Evolutionary conservation across 345 rosid species (phyloP).

Genomic region (Camelina sativa): DNA sequence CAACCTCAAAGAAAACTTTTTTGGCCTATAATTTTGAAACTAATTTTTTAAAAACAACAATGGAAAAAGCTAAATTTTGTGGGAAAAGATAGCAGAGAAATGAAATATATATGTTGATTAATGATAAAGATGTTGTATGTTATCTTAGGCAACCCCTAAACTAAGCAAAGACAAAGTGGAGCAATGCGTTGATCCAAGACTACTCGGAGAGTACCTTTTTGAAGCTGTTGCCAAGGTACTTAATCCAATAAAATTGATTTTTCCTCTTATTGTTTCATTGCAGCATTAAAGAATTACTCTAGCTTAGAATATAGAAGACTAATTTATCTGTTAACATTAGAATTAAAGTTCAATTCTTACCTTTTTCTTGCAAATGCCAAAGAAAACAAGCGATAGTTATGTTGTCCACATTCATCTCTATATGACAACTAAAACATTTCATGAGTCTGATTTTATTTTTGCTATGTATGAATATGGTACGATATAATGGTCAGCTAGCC

Average conservation of each 20-base stretch:
- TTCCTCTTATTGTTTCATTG: neutral
- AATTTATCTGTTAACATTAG: too few species aligned
- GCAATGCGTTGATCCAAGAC: constrained; percentile 69
- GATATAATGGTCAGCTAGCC: too few species aligned
- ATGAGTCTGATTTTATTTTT: too few species aligned
- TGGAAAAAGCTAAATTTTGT: neutral
- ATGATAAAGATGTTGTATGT: neutral
- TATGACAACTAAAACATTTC: too few species aligned
- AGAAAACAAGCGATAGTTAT: too few species aligned
- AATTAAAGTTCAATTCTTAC: too few species aligned
- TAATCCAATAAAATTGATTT: too few species aligned
- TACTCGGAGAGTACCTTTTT: constrained; percentile 63
- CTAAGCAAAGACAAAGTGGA: constrained; percentile 74
- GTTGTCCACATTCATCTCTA: too few species aligned
- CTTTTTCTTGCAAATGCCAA: too few species aligned
- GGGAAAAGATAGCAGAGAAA: neutral
- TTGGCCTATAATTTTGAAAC: neutral
- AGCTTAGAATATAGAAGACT: neutral
- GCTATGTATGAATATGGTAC: too few species aligned
- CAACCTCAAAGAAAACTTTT: neutral
- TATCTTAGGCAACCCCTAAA: constrained; percentile 68
- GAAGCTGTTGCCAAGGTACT: constrained; percentile 47
- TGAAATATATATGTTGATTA: neutral
- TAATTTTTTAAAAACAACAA: neutral
- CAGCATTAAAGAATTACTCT: neutral